Base-by-base conservation (phyloP, 1,284 basidiomycete species). In the Irpex lacteus region DNA sequence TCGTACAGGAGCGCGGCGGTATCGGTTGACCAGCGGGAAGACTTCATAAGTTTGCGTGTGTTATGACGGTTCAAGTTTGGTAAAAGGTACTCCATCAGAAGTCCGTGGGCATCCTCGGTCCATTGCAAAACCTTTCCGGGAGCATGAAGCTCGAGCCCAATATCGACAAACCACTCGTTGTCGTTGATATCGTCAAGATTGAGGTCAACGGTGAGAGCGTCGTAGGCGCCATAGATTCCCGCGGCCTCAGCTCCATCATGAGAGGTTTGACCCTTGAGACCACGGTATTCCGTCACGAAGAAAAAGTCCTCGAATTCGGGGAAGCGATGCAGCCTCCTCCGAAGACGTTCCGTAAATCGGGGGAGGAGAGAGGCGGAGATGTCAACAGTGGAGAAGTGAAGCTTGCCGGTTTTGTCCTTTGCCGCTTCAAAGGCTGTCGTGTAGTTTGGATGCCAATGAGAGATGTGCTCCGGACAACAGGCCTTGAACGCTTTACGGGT, bases 261-360 rank as follows among this genome's bases (percentile, higher is more conserved):
- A 32, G 11, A n/a, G 8, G 52, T 34, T 3, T 21, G 2, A 6
- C 40, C 38, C 19, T 64, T 64, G 34, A 34, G 44, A 8, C 63
- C 63, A 32, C 63, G 59, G 34, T 36, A 21, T 32, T 61, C 60
- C 40, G 61, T 60, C 8, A 61, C 26, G 40, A 50, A 64, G 55
- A 64, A 64, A 13, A n/a, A 21, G 26, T 61, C 44, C 11, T 53
- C 8, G 26, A 64, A 64, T 8, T 44, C 32, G 5, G 59, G 52
- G 13, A 61, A 44, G 8, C 9, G 5, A 9, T 55, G 32, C 5
- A 64, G 60, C 5, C 44, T 44, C 13, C 34, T 32, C 8, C 60
- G 26, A 26, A 63, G 58, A 7, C 4, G 26, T 8, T 5, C n/a
- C 15, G 15, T n/a, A 34, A 63, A 63, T 4, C 19, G n/a, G 13